Conservation (phyloP, 1,284 basidiomycete species). For the Phaffia rhodozyma region DNA sequence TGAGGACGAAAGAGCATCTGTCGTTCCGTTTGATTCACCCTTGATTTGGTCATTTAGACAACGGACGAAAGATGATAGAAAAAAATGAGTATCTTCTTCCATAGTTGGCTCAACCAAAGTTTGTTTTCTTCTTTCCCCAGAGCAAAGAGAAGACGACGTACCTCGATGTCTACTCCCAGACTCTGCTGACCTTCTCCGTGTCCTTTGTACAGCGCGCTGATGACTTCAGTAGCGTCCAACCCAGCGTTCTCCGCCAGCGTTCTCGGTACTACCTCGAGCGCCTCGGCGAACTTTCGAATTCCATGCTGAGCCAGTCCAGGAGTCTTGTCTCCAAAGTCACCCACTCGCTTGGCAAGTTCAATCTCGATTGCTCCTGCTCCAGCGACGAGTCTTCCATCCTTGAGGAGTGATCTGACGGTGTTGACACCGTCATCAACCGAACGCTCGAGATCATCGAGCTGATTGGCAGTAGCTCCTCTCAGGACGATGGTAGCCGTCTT, state of each 20-base stretch:
- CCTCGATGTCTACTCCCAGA: constrained; percentile 84
- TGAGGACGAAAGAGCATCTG: constrained; percentile 44
- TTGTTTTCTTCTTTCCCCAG: not conserved
- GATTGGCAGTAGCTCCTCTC: constrained; percentile 90
- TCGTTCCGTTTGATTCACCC: constrained; percentile 63
- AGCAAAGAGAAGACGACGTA: constrained; percentile 28
- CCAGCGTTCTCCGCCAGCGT: constrained; percentile 96
- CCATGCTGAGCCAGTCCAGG: constrained; percentile 89
- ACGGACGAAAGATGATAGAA: not conserved
- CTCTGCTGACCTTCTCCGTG: constrained; percentile 51
- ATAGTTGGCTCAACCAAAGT: no score
- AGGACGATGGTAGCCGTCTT: constrained; percentile 87
- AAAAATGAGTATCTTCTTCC: not conserved
- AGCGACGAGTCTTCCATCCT: constrained; percentile 80
- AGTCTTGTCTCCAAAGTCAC: constrained; percentile 74
- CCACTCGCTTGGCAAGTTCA: constrained; percentile 72
- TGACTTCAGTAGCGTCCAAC: constrained; percentile 81
- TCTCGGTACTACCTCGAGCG: constrained; percentile 84
- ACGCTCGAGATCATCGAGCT: constrained; percentile 88
- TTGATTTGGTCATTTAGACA: constrained; percentile 26
- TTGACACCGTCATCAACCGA: constrained; percentile 96
- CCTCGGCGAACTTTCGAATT: constrained; percentile 78
- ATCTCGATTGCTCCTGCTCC: constrained; percentile 92
- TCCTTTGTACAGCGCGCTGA: constrained; percentile 77
- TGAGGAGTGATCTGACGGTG: constrained; percentile 85